Base-by-base conservation (phyloP, 2,329 filamentous ascomycete species). In the Talaromyces sp. region DNA sequence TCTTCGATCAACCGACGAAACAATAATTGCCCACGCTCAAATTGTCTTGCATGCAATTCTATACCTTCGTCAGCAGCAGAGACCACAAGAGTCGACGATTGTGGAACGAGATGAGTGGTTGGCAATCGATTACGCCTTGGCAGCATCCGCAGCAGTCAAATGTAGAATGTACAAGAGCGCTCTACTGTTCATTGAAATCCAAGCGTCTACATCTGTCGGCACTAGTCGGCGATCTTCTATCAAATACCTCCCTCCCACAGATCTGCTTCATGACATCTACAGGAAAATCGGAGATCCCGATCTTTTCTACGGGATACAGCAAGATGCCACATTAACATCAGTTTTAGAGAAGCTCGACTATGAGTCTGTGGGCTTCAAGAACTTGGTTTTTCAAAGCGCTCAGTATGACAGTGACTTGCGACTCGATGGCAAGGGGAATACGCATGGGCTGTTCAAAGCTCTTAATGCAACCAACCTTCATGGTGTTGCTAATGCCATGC, bases 271-370 rank as follows among this genome's bases (percentile, higher is more conserved):
- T 52, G 82, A 86, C 0, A 93, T 99, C 2, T 99, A 95, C 75
- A 90, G 92, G 73, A 94, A 92, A 67, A 90, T 99, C 56, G 93
- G 97, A 73, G 96, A 99, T 72, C 94, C 93, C 1, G 95, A 99
- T 75, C 90, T 93, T 0, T 99, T 96, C 75, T 99, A 99, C 73
- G 96, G 95, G 3, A 84, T 97, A 8, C 87, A 91, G 49, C 90
- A 96, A 75, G 86, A 87, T 47, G 86, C 92, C 7, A 93, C 88
- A 65, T 79, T 99, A 17, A 83, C 86, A 17, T 92, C 90, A 11
- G 90, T 98, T 0, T 82, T 98, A 66, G 86, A 90, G 60, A 89
- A 91, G 10, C 84, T 98, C 4, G 92, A 97, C 69, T 94, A 97
- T 73, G 95, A 99, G 78, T 89, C 89, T 59, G 90, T 96, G 70